These are phyloP conservation scores for Heterobasidion parviporum DNA, from an alignment of 1,284 basidiomycete species.

Conservation along the genomic window DNA sequence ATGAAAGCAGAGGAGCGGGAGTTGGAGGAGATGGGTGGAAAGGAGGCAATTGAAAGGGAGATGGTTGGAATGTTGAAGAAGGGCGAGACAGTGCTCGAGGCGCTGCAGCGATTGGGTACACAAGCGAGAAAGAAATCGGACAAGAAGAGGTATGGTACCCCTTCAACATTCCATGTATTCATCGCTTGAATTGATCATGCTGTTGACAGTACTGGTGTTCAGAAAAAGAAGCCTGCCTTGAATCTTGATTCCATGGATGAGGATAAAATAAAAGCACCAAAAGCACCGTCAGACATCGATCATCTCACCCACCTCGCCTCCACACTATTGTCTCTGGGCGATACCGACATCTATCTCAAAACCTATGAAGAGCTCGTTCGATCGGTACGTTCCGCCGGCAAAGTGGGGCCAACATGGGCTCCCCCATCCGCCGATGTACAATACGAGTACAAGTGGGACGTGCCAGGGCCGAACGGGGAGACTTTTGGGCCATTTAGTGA, in stretches of 20 bases:
- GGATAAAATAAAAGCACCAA: conserved; percentile 31
- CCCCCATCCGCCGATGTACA: conserved; percentile 69
- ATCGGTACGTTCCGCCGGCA: conserved; percentile 59
- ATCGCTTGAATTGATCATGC: background rate
- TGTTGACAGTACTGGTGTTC: conserved; percentile 20
- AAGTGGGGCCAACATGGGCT: conserved; percentile 60
- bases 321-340: conserved; percentile 73
- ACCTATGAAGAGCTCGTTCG: conserved; percentile 80
- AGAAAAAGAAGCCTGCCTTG: conserved; percentile 24
- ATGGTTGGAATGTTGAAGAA: conserved; percentile 73
- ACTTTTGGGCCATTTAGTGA: conserved; percentile 72
- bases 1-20: conserved; percentile 69
- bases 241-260: conserved; percentile 34
- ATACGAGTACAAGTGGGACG: conserved; percentile 76
- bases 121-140: conserved; percentile 43
- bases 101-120: conserved; percentile 78
- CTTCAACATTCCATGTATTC: too few species aligned
- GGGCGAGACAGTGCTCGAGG: conserved; percentile 87
- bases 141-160: conserved; percentile 28
- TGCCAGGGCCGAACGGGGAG: conserved; percentile 40
- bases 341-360: conserved; percentile 76
- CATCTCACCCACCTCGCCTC: conserved; percentile 77
- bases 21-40: conserved; percentile 55
- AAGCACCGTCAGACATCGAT: conserved; percentile 53
- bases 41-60: conserved; percentile 58